Evolutionary conservation across 805 yeast genomes (phyloP).

Genomic region (Starmerella khaoyaiensis): DNA sequence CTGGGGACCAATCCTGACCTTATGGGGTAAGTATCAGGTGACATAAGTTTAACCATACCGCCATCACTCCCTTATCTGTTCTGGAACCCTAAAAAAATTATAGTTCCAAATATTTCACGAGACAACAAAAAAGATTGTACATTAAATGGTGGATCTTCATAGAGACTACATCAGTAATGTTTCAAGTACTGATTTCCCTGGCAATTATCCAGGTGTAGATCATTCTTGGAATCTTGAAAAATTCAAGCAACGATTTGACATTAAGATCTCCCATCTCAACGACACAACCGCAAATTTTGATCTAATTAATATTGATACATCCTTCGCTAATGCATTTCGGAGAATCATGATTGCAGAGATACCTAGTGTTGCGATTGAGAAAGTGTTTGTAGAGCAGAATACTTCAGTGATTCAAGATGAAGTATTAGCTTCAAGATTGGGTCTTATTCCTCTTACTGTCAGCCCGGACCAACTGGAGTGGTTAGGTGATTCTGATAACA

Average conservation of each 20-base stretch:
- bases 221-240: constrained; percentile 73
- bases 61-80: too few species aligned
- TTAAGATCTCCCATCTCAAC: constrained; percentile 52
- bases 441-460: constrained; percentile 76
- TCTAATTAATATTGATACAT: constrained; percentile 72
- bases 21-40: too few species aligned
- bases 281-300: constrained; percentile 64
- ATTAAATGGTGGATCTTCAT: constrained; percentile 21
- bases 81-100: too few species aligned
- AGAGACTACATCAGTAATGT: constrained; percentile 29
- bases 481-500: constrained; percentile 41
- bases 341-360: constrained; percentile 95
- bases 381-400: constrained; percentile 79
- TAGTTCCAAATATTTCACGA: too few species aligned
- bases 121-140: too few species aligned
- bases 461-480: constrained; percentile 83
- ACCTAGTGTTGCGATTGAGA: constrained; percentile 90
- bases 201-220: constrained; percentile 53
- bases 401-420: constrained; percentile 97
- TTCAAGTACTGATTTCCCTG: constrained; percentile 84
- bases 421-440: constrained; percentile 89
- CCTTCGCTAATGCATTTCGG: constrained; percentile 91
- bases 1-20: too few species aligned
- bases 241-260: constrained; percentile 55
- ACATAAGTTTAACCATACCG: too few species aligned